Evolutionary conservation across 2,329 filamentous ascomycete species (phyloP), one percentile per base, ranked within the genome.

Genomic region (Colletotrichum cuscutae): DNA sequence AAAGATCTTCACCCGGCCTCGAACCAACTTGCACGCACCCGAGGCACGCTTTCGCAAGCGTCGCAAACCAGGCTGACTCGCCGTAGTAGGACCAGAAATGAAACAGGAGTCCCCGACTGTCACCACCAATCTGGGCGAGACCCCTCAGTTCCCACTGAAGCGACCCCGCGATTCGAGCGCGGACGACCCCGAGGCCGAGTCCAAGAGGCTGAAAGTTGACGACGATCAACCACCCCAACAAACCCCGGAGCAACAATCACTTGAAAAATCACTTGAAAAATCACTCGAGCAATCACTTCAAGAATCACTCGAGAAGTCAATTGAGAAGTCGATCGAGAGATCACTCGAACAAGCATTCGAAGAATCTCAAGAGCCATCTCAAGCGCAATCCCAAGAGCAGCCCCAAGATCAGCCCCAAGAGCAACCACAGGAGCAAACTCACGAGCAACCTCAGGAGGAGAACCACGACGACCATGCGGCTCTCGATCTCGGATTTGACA

Each of bases 101-200:
- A 84, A 85, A 75, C 79, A 84, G 76, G 83, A 85, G 74, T 72
- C 74, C 4, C 78, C 79, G 13, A 80, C 80, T 42, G 76, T 80
- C 42, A 57, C 61, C 5, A 65, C 72, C 65, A 79, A 84, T 73
- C 77, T 84, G 57, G 77, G 76, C 66, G 75, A 83, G 57, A 77
- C 82, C 56, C 78, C 82, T 54, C 81, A 82, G 68, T 76, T 80
- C 61, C 77, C 81, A 60, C 78, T 80, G 52, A 85, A 85, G 76
- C 82, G 83, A 68, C 80, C 82, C 26, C 80, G 82, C 72, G 80
- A 84, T 22, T 62, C 76, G 22, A 74, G 76, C n/a, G 72, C 63
- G 54, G 80, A 79, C 60, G 71, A 77, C 46, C 78, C 82, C 60
- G 75, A 79, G 49, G 75, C 79, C 56, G 77, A 79, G 58, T 77